Percentiles rank a stretch among this genome's conserved stretches.
Evolutionary conservation across 1,284 basidiomycete species (phyloP).

Genomic region (Irpex lacteus): DNA sequence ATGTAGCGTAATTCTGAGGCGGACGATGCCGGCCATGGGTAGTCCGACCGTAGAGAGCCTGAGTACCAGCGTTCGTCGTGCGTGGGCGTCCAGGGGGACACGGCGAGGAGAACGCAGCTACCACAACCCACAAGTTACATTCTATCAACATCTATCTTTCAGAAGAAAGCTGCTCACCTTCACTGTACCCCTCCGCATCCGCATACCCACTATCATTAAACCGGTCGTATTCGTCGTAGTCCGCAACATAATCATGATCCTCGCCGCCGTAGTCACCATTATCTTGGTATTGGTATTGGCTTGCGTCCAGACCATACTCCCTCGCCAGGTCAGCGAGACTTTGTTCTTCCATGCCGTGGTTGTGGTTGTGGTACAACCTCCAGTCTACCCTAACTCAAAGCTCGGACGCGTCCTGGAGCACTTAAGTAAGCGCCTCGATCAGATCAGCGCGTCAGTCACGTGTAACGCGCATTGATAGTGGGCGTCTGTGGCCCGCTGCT

Average conservation of each 20-base stretch:
- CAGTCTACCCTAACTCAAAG: neutral
- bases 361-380: neutral
- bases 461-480: slow-evolving; percentile 12
- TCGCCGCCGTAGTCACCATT: slow-evolving; percentile 9
- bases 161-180: too few relatives aligned
- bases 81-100: slow-evolving; percentile 31
- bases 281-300: slow-evolving; percentile 15
- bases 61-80: too few relatives aligned
- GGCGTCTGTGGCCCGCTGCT: slow-evolving; percentile 15
- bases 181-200: slow-evolving; percentile 11
- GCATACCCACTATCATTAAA: slow-evolving; percentile 3
- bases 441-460: slow-evolving; percentile 14
- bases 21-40: too few relatives aligned
- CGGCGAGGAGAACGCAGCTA: slow-evolving; percentile 38
- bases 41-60: too few relatives aligned
- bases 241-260: slow-evolving; percentile 3
- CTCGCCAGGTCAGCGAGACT: slow-evolving; percentile 17
- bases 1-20: neutral
- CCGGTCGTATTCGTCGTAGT: neutral
- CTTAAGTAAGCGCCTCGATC: neutral
- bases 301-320: slow-evolving; percentile 18
- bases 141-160: neutral
- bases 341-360: slow-evolving; percentile 15
- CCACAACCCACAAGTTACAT: too few relatives aligned
- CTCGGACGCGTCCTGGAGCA: slow-evolving; percentile 8